Evolutionary conservation across 768 basidiomycete genomes (phyloP), one percentile per base, ranked within the genome.

Genomic region (Exidia glandulosa): DNA sequence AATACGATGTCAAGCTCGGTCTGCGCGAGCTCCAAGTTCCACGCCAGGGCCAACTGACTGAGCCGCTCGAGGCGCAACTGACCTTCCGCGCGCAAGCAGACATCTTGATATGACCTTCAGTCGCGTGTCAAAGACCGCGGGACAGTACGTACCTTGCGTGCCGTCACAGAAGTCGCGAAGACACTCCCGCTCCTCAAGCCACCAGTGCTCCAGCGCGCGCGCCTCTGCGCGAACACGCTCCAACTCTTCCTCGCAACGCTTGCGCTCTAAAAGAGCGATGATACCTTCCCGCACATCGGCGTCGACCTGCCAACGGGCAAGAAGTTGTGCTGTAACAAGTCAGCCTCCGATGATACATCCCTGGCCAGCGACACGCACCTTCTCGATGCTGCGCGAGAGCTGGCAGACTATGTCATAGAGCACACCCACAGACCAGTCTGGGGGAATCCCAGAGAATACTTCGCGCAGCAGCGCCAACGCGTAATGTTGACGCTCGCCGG

Each of bases 401-500:
- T 45, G 41, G 16, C 41, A 45, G 1, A 23, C 41, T 1, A 45
- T 45, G 5, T 45, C 41, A 19, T 79, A 71, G 3, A 70, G 52
- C 1, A 59, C 58, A 2, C 63, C 55, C 3, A 74, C 64, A 1
- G 68, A 73, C 13, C 70, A 66, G 0, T 62, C 1, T 0, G 59
- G 25, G 0, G 76, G 78, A 0, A 78, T 55, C 0, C 68, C 56
- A 0, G 56, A 56, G 56, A 68, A 70, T 2, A 76, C 59, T 25
- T 70, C 60, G 32, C 71, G 59, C 4, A 78, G 61, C 0, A 76
- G 64, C 0, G 74, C 65, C 2, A 77, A 63, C 25, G 69, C 66
- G 61, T 72, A 77, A 19, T 75, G 70, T 56, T 76, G 73, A 59
- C 75, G 64, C 59, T 76, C 71, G 3, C 76, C 72, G 12, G 74